phyloP scores from a whole-genome alignment of 163 green algal genomes.

The Chlorella variabilis region DNA sequence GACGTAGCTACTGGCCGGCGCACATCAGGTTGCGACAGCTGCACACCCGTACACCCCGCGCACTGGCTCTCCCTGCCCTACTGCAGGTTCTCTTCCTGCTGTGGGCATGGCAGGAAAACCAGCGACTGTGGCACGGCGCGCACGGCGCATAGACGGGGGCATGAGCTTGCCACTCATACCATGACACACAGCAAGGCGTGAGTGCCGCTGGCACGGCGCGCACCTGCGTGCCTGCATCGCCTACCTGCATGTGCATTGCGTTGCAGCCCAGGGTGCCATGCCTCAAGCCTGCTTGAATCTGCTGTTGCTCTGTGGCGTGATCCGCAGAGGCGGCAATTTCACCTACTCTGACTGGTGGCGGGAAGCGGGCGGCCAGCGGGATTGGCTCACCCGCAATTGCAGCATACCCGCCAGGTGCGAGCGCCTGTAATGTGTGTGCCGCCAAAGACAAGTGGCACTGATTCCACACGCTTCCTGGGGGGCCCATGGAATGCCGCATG shows the following conservation, averaged over 20 bases:
- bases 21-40: too few relatives aligned
- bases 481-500: too few relatives aligned
- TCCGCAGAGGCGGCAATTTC: background rate
- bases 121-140: background rate
- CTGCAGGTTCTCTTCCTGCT: slow-evolving; percentile 8
- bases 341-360: background rate
- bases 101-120: background rate
- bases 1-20: too few relatives aligned
- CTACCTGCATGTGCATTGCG: too few relatives aligned
- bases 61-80: background rate
- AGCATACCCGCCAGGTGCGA: background rate
- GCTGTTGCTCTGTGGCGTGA: too few relatives aligned
- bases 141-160: background rate
- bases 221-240: too few relatives aligned
- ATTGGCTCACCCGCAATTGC: background rate
- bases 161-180: slow-evolving; percentile 1
- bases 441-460: too few relatives aligned
- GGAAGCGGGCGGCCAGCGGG: background rate
- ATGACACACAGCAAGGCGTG: background rate
- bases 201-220: too few relatives aligned
- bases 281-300: too few relatives aligned
- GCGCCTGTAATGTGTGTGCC: too few relatives aligned
- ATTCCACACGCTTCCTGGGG: too few relatives aligned
- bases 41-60: background rate
- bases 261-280: too few relatives aligned